These are phyloP conservation scores for Aphanomyces euteiches DNA, from an alignment of 352 stramenopile species.

Conservation along the genomic window DNA sequence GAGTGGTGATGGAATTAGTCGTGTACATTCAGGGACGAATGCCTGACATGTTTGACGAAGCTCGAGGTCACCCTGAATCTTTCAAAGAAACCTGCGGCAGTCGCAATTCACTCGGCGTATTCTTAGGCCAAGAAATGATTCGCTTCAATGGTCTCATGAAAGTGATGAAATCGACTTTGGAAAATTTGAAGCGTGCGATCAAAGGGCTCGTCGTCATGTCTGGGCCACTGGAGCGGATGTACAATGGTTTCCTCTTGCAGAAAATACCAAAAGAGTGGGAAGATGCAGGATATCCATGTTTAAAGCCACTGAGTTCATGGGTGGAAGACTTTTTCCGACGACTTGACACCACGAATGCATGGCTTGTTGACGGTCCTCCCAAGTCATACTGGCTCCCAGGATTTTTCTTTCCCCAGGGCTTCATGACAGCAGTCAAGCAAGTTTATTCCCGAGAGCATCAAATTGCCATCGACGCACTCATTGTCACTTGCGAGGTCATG, in stretches of 20 bases:
- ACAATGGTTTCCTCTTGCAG: slow-evolving; percentile 89
- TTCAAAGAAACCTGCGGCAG: slow-evolving; percentile 75
- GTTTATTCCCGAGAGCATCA: slow-evolving; percentile 85
- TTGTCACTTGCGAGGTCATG: slow-evolving; percentile 80
- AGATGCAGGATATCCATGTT: slow-evolving; percentile 84
- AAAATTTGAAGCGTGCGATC: slow-evolving; percentile 86
- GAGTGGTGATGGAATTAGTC: slow-evolving; percentile 81
- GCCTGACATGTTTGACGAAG: slow-evolving; percentile 60
- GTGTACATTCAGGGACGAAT: slow-evolving; percentile 76
- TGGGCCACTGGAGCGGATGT: slow-evolving; percentile 86
- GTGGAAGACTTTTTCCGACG: slow-evolving; percentile 90
- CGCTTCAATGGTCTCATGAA: slow-evolving; percentile 86
- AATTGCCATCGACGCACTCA: slow-evolving; percentile 90
- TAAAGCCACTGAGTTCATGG: slow-evolving; percentile 90
- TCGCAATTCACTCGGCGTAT: slow-evolving; percentile 91
- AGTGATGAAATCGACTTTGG: slow-evolving; percentile 80
- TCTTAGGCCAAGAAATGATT: slow-evolving; percentile 88
- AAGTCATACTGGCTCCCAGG: slow-evolving; percentile 88
- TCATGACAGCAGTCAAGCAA: slow-evolving; percentile 94
- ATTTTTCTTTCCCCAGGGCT: slow-evolving; percentile 95
- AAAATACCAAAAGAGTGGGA: slow-evolving; percentile 86
- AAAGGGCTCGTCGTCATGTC: slow-evolving; percentile 90
- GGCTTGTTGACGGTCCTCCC: slow-evolving; percentile 79
- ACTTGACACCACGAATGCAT: slow-evolving; percentile 78
- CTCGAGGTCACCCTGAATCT: slow-evolving; percentile 63